These are phyloP conservation scores for Tolypocladium ovalisporum DNA, from an alignment of 2,329 filamentous ascomycete genomes.

Conservation along the genomic window DNA sequence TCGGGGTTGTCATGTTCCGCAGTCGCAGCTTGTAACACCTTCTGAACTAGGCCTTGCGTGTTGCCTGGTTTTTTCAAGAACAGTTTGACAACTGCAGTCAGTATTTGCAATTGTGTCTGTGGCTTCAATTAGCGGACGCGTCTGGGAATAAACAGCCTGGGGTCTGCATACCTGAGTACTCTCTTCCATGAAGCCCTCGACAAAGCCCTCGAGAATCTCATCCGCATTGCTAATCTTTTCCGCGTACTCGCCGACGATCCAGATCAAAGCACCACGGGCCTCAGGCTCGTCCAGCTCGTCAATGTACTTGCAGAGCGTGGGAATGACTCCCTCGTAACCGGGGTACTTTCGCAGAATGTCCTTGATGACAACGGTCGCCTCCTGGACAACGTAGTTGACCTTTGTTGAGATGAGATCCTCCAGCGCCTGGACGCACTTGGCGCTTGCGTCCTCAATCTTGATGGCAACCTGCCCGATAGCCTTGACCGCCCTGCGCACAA, in stretches of 20 bases:
- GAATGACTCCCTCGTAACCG: constrained; percentile 95
- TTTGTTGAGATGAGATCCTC: constrained; percentile 93
- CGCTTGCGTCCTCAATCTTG: constrained; percentile 91
- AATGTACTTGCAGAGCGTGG: constrained; percentile 89
- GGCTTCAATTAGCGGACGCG: neutral
- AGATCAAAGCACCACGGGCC: constrained; percentile 83
- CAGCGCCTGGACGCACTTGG: constrained; percentile 89
- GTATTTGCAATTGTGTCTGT: constrained; percentile 92
- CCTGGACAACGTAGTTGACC: constrained; percentile 98
- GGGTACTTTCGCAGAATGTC: constrained; percentile 97
- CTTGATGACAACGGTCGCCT: constrained; percentile 97
- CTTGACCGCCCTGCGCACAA: constrained; percentile 85
- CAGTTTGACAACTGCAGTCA: constrained; percentile 93
- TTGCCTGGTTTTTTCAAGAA: constrained; percentile 95
- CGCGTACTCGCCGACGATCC: constrained; percentile 98
- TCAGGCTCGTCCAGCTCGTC: constrained; percentile 93
- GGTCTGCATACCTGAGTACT: constrained; percentile 66
- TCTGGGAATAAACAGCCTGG: too few relatives aligned
- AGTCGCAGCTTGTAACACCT: constrained; percentile 85
- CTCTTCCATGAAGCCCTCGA: constrained; percentile 90
- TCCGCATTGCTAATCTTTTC: constrained; percentile 99
- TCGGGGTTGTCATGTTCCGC: constrained; percentile 96
- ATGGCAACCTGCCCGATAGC: constrained; percentile 97
- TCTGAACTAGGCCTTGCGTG: constrained; percentile 84
- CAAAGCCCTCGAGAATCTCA: constrained; percentile 82